Evolutionary conservation across 306 rosid genomes (phyloP).

Genomic region (Quercus suber): DNA sequence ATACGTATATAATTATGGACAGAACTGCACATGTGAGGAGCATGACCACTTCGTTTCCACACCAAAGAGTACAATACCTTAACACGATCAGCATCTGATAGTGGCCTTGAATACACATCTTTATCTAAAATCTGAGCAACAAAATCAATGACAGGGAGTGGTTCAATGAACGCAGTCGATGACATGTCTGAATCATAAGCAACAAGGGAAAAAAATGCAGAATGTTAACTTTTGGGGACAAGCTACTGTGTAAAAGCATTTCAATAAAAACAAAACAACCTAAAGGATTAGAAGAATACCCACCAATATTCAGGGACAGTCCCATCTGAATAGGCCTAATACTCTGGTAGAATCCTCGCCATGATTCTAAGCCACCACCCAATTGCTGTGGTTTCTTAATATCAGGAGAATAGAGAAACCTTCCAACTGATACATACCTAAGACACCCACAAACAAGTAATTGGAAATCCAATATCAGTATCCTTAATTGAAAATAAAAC

Average conservation of each 20-base stretch:
- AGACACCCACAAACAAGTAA: constrained; percentile 11
- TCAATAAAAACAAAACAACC: neutral
- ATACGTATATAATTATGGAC: neutral
- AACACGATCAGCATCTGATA: constrained; percentile 49
- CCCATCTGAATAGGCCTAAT: constrained; percentile 62
- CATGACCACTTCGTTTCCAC: constrained; percentile 6
- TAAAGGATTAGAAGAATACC: neutral
- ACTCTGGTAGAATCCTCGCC: constrained; percentile 55
- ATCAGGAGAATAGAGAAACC: constrained; percentile 42
- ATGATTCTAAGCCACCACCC: constrained; percentile 50
- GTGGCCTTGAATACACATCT: constrained; percentile 41
- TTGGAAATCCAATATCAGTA: neutral
- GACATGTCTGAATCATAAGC: constrained; percentile 37
- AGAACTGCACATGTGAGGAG: neutral
- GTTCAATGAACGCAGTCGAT: constrained; percentile 52
- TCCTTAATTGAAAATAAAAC: neutral
- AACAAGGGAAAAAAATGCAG: neutral
- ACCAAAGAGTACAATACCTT: constrained; percentile 29
- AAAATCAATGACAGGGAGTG: constrained; percentile 51
- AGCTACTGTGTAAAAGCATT: neutral
- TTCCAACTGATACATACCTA: constrained; percentile 38
- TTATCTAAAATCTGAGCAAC: constrained; percentile 51
- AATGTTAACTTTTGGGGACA: neutral
- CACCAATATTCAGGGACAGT: constrained; percentile 47
- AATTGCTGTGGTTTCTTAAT: constrained; percentile 37